Evolutionary conservation across 1,139 yeast genomes (phyloP), one percentile per base, ranked within the genome.

Genomic region (Candida tunisiensis): DNA sequence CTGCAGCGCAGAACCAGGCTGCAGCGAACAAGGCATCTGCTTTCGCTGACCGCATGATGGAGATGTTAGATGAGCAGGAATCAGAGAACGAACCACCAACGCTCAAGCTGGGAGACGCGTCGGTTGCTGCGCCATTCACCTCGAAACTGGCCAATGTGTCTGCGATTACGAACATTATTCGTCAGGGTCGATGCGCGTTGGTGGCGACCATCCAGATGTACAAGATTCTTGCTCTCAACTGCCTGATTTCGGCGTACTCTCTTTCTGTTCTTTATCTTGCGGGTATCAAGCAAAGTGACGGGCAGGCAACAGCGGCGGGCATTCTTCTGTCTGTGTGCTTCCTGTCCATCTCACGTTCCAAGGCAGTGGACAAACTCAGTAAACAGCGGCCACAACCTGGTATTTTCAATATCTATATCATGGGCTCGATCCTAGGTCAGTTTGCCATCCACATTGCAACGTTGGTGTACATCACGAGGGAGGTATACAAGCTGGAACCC

Each of bases 191-290:
- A 58, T 82, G 94, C 62, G 94, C 99, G 8, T 64, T 88, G 43
- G 95, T 91, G 31, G 83, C 95, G 10, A 88, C 98, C 13, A 85
- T 88, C 47, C 98, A 88, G 58, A 91, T 88, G 98, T 91, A 91
- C 66, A 88, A 88, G 62, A 88, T 88, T 45, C 63, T 88, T 49
- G 98, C 99, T 0, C 66, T 88, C 58, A 88, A 88, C 54, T 91
- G 98, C 67, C 67, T 88, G 60, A 83, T 88, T 57, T 77, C 93
- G 38, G 98, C 99, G 17, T 88, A 88, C 53, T 83, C 96, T 3
- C 65, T 88, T 43, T 79, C 94, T 26, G 95, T 88, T 21, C 69
- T 88, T 46, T 91, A 80, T 51, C 65, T 88, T 45, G 96, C 98
- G 10, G 99, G 99, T 55, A 92, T 91, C 46, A 88, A 91, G 55